Percentiles rank a stretch among this genome's conserved stretches.
These are phyloP conservation scores for Alternaria arbusti DNA, from an alignment of 2,329 filamentous ascomycete genomes.

Conservation along the genomic window DNA sequence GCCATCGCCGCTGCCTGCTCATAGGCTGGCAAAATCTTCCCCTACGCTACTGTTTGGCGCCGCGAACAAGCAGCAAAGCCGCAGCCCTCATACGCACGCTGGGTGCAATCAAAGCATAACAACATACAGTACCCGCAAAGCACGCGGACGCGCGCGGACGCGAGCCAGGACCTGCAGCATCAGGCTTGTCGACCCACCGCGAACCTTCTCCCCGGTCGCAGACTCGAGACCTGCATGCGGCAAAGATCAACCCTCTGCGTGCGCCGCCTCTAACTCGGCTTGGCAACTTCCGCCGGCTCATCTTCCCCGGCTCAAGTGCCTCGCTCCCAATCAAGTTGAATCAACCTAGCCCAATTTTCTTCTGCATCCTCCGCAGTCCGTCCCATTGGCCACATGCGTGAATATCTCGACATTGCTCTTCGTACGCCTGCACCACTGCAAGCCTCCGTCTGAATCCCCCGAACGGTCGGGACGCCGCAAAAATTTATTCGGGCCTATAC, in stretches of 20 bases:
- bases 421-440: constrained; percentile 23
- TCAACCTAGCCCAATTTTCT: constrained; percentile 11
- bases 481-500: background rate
- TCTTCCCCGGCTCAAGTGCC: constrained; percentile 30
- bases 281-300: constrained; percentile 24
- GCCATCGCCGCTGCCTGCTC: background rate
- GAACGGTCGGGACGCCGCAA: background rate
- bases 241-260: constrained; percentile 17
- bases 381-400: constrained; percentile 21
- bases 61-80: background rate
- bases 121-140: constrained; percentile 25
- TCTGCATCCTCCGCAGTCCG: constrained; percentile 6
- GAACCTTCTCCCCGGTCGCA: constrained; percentile 17
- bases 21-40: background rate
- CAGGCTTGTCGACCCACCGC: constrained; percentile 25
- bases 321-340: constrained; percentile 23
- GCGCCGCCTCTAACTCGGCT: constrained; percentile 3
- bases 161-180: constrained; percentile 24
- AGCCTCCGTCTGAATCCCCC: constrained; percentile 15
- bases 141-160: constrained; percentile 28
- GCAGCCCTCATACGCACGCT: constrained; percentile 4
- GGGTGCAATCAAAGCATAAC: constrained; percentile 1
- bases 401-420: constrained; percentile 13
- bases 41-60: background rate
- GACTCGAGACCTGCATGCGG: constrained; percentile 20